Base-by-base conservation (phyloP, 2,329 filamentous ascomycete genomes). In the Colletotrichum sp. region DNA sequence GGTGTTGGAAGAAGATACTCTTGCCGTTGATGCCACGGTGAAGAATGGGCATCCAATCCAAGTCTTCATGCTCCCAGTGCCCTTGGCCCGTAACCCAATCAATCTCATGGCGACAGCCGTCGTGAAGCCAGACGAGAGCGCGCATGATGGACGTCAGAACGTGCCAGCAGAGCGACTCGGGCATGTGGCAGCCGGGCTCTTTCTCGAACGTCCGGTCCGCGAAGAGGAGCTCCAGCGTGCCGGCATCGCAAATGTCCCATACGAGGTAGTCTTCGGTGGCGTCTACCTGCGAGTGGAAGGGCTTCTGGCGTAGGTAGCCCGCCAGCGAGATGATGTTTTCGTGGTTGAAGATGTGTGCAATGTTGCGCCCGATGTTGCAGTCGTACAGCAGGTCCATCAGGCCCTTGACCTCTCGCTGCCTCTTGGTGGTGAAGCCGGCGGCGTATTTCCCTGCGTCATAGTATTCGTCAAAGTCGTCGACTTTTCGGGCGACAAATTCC, bases 101-200 rank as follows among this genome's bases (percentile, higher is more conserved):
- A 24, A 76, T 75, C 32, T 79, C 77, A 15, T 83, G 78, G 6
- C 81, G 80, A 69, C 83, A 81, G 18, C 90, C 90, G 60, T 90
- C 86, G 79, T 92, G 90, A 24, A 92, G 81, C 84, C 88, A 91
- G 34, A 87, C 81, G 52, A 91, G 83, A 4, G 89, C 89, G n/a
- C 84, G 84, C 16, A 88, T 81, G 63, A 91, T 80, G 9, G 86
- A 88, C 13, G 84, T 80, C 15, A 89, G 83, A 10, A 92, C 89
- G 78, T 92, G 90, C 90, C 90, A 92, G 77, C 89, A 89, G 15
- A 92, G 82, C 4, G 85, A 84, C 78, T 92, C 90, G 0, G 89
- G 89, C 15, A 90, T 80, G 77, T 88, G 89, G 15, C 80, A 81
- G 6, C 71, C 55, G 3, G 71, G 75, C 44, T 78, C 55, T 18